These are phyloP conservation scores for Vaccinium macrocarpon DNA, from an alignment of 148 eudicot species.

Conservation along the genomic window DNA sequence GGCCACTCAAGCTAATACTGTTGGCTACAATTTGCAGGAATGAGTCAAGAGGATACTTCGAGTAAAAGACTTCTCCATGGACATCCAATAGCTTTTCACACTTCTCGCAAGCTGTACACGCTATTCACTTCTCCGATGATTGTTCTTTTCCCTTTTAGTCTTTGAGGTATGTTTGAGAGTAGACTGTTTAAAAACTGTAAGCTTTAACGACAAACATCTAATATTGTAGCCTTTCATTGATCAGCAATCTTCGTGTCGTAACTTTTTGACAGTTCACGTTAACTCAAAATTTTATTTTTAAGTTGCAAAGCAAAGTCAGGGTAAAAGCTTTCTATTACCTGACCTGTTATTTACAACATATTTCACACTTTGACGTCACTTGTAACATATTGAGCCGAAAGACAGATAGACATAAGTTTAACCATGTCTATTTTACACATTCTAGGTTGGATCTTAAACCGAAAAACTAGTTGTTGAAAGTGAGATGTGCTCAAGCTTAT, in stretches of 20 bases:
- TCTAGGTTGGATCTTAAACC: background rate
- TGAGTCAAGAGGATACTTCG: background rate
- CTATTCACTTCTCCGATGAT: background rate
- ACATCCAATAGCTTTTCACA: slow-evolving; percentile 9
- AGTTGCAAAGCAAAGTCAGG: background rate
- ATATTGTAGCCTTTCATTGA: background rate
- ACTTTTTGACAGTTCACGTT: background rate
- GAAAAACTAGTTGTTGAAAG: background rate
- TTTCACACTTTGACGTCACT: background rate
- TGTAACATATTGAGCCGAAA: background rate
- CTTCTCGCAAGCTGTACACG: background rate
- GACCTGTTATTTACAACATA: background rate
- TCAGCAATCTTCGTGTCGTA: background rate
- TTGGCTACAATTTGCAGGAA: background rate
- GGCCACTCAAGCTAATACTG: background rate
- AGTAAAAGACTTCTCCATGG: background rate
- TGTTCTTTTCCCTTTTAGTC: background rate
- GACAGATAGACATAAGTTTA: background rate
- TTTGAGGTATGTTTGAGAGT: background rate
- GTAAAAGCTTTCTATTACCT: background rate
- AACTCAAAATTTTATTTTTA: background rate
- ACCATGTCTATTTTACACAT: background rate
- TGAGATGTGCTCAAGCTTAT: background rate
- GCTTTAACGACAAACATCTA: background rate
- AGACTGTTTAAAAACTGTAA: background rate